Conservation (phyloP, 2,329 filamentous ascomycete species). For the Pezicula carpinea region DNA sequence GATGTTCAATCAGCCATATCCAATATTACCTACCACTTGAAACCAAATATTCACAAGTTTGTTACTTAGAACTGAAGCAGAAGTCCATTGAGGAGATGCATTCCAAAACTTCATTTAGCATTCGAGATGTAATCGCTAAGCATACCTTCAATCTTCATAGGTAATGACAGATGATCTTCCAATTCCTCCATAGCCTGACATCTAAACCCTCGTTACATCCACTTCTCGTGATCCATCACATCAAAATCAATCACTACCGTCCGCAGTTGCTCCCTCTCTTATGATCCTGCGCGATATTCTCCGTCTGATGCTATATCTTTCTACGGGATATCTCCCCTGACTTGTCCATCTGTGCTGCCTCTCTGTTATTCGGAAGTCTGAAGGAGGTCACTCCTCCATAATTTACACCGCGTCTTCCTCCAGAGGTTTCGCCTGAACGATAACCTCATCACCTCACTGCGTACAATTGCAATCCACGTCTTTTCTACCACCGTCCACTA, state of each 20-base stretch:
- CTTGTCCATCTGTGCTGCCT: background rate
- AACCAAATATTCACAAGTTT: no score
- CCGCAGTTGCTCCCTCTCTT: background rate
- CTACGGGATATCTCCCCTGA: background rate
- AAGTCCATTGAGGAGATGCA: no score
- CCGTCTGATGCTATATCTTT: background rate
- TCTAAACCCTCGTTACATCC: background rate
- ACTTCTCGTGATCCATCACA: background rate
- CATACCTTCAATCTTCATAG: no score
- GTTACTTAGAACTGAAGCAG: no score
- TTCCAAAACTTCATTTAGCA: no score
- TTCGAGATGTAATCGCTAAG: no score
- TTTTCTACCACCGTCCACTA: background rate
- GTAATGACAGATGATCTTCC: background rate
- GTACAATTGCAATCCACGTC: no score
- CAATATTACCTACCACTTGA: no score
- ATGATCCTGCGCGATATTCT: background rate
- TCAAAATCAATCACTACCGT: background rate
- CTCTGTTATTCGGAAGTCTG: background rate
- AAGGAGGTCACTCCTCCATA: background rate
- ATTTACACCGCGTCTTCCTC: background rate
- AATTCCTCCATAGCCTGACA: background rate
- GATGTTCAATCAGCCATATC: no score
- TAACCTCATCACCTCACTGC: background rate
- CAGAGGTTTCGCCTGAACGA: background rate